Evolutionary conservation across 345 rosid species (phyloP).

Genomic region (Nephelium lappaceum): DNA sequence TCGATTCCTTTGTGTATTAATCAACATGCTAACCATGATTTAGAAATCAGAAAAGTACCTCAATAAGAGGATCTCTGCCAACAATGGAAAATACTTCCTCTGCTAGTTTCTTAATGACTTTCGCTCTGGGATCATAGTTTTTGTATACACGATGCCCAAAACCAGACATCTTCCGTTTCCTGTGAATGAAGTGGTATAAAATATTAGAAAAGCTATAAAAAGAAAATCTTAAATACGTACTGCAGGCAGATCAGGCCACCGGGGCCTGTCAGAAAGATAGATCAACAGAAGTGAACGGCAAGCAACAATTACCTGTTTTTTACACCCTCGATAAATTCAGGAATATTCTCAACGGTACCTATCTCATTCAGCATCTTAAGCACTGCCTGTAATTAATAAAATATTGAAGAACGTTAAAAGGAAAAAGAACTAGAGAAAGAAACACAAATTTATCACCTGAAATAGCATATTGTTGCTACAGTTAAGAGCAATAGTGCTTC

Average conservation of each 20-base stretch:
- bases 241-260: background rate
- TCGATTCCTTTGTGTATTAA: background rate
- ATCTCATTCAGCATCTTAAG: slow-evolving; percentile 96
- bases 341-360: slow-evolving; percentile 88
- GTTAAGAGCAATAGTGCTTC: background rate
- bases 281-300: background rate
- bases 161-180: slow-evolving; percentile 99
- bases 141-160: slow-evolving; percentile 99
- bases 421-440: slow-evolving; percentile 16
- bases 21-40: background rate
- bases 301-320: slow-evolving; percentile 67
- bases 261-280: background rate
- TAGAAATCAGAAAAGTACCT: slow-evolving; percentile 50
- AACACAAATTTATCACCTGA: slow-evolving; percentile 15
- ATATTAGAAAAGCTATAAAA: background rate
- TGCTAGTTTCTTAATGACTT: slow-evolving; percentile 85
- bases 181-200: slow-evolving; percentile 23
- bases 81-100: slow-evolving; percentile 97
- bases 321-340: slow-evolving; percentile 91
- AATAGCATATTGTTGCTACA: slow-evolving; percentile 1
- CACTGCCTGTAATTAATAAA: slow-evolving; percentile 70
- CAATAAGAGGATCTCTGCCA: slow-evolving; percentile 96
- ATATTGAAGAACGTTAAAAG: slow-evolving; percentile 6
- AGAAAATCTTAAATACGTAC: background rate
- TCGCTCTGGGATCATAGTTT: slow-evolving; percentile 97